A percentile compares a stretch with the other conserved stretches of the same genome.
Conservation (phyloP, 208 protist species). For the Jaenimonas drosophilae region DNA sequence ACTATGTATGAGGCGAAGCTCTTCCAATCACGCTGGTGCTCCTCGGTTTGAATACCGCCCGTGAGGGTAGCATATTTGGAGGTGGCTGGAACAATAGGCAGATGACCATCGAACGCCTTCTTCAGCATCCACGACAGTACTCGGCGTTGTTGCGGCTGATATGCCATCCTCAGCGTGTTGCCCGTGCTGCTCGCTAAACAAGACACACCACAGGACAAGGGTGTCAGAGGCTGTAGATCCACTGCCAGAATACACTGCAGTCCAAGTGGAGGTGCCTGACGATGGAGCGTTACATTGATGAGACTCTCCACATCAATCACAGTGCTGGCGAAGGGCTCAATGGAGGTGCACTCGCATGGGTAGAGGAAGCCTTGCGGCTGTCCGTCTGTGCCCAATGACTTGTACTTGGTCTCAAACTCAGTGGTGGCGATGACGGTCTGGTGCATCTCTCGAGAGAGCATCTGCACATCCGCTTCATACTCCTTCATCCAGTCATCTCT, state of each 20-base stretch:
- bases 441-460: constrained; percentile 46
- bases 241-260: constrained; percentile 71
- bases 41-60: constrained; percentile 63
- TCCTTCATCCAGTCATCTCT: constrained; percentile 31
- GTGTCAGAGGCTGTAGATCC: constrained; percentile 67
- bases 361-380: constrained; percentile 38
- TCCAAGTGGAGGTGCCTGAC: constrained; percentile 33
- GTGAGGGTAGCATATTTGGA: constrained; percentile 67
- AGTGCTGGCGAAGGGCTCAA: constrained; percentile 64
- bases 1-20: constrained; percentile 75
- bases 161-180: constrained; percentile 60
- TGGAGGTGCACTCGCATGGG: constrained; percentile 33
- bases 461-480: constrained; percentile 45
- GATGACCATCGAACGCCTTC: constrained; percentile 70
- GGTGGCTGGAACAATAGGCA: constrained; percentile 35
- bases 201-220: constrained; percentile 46
- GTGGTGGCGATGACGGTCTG: constrained; percentile 36
- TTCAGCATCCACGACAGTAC: constrained; percentile 37
- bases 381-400: constrained; percentile 4
- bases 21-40: constrained; percentile 73
- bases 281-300: constrained; percentile 41
- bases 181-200: constrained; percentile 77
- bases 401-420: constrained; percentile 64
- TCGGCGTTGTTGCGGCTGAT: constrained; percentile 60
- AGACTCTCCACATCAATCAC: constrained; percentile 61